These are phyloP conservation scores for Takakia lepidozioides DNA, from an alignment of 225 moss, liverwort and hornwort genomes.

Conservation along the genomic window DNA sequence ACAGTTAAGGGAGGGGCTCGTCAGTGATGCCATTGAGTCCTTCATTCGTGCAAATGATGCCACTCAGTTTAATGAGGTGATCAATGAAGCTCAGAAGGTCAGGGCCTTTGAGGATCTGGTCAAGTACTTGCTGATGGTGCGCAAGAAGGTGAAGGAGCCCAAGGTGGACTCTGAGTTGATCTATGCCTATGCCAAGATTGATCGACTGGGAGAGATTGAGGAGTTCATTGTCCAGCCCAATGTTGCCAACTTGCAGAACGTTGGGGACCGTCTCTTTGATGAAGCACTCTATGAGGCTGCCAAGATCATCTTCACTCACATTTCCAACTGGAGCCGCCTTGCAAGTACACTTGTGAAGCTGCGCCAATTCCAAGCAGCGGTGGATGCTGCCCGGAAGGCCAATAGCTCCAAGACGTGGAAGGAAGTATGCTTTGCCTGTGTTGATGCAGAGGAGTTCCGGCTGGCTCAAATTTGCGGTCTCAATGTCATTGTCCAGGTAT, in stretches of 20 bases:
- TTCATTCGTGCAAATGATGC: conserved; percentile 97
- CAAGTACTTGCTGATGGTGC: conserved; percentile 90
- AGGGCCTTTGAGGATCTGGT: conserved; percentile 89
- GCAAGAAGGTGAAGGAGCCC: conserved; percentile 95
- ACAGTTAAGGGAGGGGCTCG: conserved; percentile 86
- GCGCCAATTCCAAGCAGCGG: conserved; percentile 87
- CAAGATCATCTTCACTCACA: conserved; percentile 95
- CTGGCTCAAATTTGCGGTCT: conserved; percentile 96
- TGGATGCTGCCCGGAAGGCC: conserved; percentile 97
- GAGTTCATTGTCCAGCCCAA: conserved; percentile 93
- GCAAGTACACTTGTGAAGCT: conserved; percentile 96
- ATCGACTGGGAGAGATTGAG: conserved; percentile 89
- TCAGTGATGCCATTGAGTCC: conserved; percentile 96
- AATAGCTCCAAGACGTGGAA: conserved; percentile 96
- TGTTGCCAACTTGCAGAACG: conserved; percentile 85
- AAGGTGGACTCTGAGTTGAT: conserved; percentile 96
- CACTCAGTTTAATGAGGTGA: conserved; percentile 90
- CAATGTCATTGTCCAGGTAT: conserved; percentile 95
- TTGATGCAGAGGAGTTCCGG: conserved; percentile 96
- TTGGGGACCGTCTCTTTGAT: conserved; percentile 92
- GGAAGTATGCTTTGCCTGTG: conserved; percentile 97
- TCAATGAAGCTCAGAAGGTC: conserved; percentile 73
- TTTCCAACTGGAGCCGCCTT: conserved; percentile 94
- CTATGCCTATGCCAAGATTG: conserved; percentile 93
- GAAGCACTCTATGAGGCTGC: conserved; percentile 91